A percentile compares a stretch with the other conserved stretches of the same genome.
Evolutionary conservation across 441 rosid genomes (phyloP).

Genomic region (Manihot esculenta): DNA sequence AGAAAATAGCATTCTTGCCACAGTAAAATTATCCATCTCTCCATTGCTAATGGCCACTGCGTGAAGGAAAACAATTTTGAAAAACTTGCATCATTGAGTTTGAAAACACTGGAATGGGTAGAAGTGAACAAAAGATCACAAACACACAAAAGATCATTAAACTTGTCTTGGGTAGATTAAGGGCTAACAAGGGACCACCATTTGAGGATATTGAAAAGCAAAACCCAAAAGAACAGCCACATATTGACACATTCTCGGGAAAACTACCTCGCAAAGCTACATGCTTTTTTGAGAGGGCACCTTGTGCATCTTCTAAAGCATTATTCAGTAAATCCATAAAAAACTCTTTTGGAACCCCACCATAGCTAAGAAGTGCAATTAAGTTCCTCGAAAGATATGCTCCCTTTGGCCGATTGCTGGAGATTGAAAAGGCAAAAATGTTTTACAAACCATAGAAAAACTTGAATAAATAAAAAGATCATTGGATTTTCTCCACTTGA

Average conservation of each 20-base stretch:
- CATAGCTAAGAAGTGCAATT: constrained; percentile 65
- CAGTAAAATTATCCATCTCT: constrained; percentile 45
- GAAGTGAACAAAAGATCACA: neutral
- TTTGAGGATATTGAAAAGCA: neutral
- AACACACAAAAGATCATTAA: neutral
- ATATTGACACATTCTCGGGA: neutral
- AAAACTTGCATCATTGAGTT: constrained; percentile 4
- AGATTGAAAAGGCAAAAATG: constrained; percentile 19
- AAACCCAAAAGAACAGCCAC: neutral
- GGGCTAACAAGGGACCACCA: neutral
- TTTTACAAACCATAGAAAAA: neutral
- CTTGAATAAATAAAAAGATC: neutral
- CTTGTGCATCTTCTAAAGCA: constrained; percentile 47
- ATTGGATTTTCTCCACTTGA: neutral
- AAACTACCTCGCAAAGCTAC: constrained; percentile 59
- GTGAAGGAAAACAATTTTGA: constrained; percentile 12
- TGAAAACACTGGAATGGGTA: neutral
- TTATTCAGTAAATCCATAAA: constrained; percentile 45
- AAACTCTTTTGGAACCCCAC: constrained; percentile 61
- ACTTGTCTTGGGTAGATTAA: neutral
- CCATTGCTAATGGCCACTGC: constrained; percentile 55
- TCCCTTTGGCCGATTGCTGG: constrained; percentile 46
- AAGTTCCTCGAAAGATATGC: constrained; percentile 52
- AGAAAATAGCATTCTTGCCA: constrained; percentile 53
- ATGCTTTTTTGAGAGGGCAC: constrained; percentile 38